Conservation (phyloP, 2,329 filamentous ascomycete species). For the Diaporthe vexans region DNA sequence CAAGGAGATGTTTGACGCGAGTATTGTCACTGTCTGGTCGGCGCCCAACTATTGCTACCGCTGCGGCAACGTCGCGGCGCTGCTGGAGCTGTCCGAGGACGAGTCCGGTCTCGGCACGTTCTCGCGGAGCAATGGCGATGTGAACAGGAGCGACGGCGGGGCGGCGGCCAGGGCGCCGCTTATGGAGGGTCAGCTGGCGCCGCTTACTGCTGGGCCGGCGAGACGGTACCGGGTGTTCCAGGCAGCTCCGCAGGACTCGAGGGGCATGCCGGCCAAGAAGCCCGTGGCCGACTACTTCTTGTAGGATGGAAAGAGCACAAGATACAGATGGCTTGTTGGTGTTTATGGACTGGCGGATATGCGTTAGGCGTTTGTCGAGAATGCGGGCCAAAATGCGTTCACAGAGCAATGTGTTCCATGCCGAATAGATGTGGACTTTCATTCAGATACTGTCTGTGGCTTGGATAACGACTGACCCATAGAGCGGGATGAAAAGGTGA, state of each 20-base stretch:
- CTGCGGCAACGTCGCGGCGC: conserved; percentile 95
- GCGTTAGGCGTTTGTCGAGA: conserved; percentile 33
- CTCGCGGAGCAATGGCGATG: conserved; percentile 79
- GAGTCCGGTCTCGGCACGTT: conserved; percentile 80
- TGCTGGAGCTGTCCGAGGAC: conserved; percentile 93
- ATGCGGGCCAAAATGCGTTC: conserved; percentile 8
- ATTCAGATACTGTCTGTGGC: not conserved
- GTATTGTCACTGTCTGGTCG: conserved; percentile 98
- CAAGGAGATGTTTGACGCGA: conserved; percentile 98
- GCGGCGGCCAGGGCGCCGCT: conserved; percentile 58
- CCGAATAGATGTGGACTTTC: not conserved
- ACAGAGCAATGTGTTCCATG: not conserved
- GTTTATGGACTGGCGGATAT: conserved; percentile 44
- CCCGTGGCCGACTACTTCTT: conserved; percentile 98
- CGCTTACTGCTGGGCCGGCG: conserved; percentile 77
- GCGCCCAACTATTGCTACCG: conserved; percentile 97
- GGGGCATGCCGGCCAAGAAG: conserved; percentile 99
- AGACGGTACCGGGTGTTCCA: conserved; percentile 95
- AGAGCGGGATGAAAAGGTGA: not conserved
- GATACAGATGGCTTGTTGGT: not conserved
- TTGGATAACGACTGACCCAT: not conserved
- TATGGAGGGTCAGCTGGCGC: conserved; percentile 59
- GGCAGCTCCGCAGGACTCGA: conserved; percentile 93
- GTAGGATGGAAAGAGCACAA: conserved; percentile 51
- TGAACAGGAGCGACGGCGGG: conserved; percentile 68